Percentiles rank a stretch among this genome's conserved stretches.
These are phyloP conservation scores for Ganoderma resinaceum DNA, from an alignment of 1,284 basidiomycete genomes.

Conservation along the genomic window DNA sequence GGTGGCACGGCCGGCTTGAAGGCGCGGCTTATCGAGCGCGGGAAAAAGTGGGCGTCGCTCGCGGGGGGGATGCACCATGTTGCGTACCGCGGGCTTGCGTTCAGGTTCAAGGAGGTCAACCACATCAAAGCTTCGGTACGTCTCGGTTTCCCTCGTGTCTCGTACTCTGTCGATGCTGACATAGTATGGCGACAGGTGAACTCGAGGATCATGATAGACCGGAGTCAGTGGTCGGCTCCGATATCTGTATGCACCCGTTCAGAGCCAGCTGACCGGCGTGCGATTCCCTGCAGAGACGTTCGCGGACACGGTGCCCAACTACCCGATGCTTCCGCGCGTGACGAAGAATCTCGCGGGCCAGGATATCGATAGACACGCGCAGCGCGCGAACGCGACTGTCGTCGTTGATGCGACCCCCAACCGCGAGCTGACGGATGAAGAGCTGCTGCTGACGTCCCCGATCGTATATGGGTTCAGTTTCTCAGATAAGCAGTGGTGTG, in stretches of 20 bases:
- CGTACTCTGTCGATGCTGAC: conserved; percentile 3
- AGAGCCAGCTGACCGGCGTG: conserved; percentile 14
- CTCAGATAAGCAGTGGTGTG: conserved; percentile 64
- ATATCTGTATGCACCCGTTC: conserved; percentile 6
- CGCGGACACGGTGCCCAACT: conserved; percentile 40
- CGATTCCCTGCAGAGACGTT: conserved; percentile 34
- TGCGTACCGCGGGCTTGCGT: conserved; percentile 52
- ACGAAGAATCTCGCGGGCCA: conserved; percentile 37
- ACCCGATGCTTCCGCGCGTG: conserved; percentile 38
- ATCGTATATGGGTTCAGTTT: conserved; percentile 68
- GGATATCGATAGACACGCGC: conserved; percentile 40
- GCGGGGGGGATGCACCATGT: conserved; percentile 61
- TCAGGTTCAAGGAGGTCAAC: conserved; percentile 33
- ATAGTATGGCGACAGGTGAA: conserved; percentile 35
- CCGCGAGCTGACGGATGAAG: conserved; percentile 54
- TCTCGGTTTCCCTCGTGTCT: not conserved
- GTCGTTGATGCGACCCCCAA: conserved; percentile 15
- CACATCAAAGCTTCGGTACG: conserved; percentile 55
- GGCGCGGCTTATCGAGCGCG: conserved; percentile 50
- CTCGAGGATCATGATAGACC: conserved; percentile 62
- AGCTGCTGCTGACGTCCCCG: conserved; percentile 59
- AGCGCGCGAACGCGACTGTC: conserved; percentile 24
- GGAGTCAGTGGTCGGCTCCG: conserved; percentile 43
- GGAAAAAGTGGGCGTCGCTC: conserved; percentile 58
- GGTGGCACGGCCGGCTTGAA: conserved; percentile 47